Evolutionary conservation across 306 rosid species (phyloP).

Genomic region (Medicago ruthenica): DNA sequence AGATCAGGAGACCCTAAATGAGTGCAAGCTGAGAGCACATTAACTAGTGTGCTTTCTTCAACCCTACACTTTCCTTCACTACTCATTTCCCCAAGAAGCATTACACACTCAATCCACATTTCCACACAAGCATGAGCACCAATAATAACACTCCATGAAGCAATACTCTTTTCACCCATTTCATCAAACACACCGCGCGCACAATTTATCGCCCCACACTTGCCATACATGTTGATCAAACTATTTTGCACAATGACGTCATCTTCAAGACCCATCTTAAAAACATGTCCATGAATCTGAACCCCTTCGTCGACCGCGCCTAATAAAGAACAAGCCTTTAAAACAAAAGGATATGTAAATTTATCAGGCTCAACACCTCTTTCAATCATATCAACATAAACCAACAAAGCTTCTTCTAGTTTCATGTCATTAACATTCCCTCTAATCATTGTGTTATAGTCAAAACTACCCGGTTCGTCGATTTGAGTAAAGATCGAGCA

Average conservation of each 20-base stretch:
- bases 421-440: constrained; percentile 59
- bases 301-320: constrained; percentile 59
- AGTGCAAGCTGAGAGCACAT: constrained; percentile 77
- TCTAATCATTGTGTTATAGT: constrained; percentile 77
- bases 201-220: constrained; percentile 48
- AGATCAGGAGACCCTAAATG: constrained; percentile 74
- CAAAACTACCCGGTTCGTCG: constrained; percentile 71
- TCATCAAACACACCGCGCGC: constrained; percentile 61
- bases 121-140: constrained; percentile 70
- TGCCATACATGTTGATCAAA: constrained; percentile 85
- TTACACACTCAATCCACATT: constrained; percentile 76
- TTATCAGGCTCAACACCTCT: constrained; percentile 71
- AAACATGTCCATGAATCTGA: constrained; percentile 70
- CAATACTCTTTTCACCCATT: constrained; percentile 64
- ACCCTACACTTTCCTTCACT: constrained; percentile 64
- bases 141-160: constrained; percentile 90
- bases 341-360: constrained; percentile 71
- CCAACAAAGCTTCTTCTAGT: constrained; percentile 58
- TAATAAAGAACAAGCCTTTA: constrained; percentile 74
- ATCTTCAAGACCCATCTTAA: constrained; percentile 66
- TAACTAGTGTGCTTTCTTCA: constrained; percentile 83
- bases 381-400: constrained; percentile 67
- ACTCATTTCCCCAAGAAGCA: constrained; percentile 69
- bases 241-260: constrained; percentile 81
- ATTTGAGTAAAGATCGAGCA: constrained; percentile 76